Percentiles rank a stretch among this genome's conserved stretches.
Conservation (phyloP, 2,329 filamentous ascomycete genomes). For the Ophiognomonia clavigignenti-juglandacearum region DNA sequence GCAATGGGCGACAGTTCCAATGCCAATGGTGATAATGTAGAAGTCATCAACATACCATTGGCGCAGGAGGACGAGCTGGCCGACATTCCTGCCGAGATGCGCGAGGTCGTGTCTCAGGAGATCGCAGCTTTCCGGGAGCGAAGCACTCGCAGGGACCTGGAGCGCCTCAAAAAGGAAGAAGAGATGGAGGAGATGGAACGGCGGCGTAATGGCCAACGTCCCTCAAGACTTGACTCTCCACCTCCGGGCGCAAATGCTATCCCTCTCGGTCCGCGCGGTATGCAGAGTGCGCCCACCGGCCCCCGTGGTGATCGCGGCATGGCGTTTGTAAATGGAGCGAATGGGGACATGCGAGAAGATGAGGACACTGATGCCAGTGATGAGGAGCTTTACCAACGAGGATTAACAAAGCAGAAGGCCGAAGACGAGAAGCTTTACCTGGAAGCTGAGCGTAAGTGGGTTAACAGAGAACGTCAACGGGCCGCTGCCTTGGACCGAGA, state of each 20-base stretch:
- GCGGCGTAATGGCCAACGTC: constrained; percentile 61
- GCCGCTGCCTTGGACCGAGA: constrained; percentile 84
- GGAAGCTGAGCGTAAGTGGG: constrained; percentile 85
- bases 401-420: constrained; percentile 63
- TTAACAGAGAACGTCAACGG: constrained; percentile 79
- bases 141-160: constrained; percentile 81
- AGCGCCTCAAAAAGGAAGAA: constrained; percentile 82
- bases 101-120: constrained; percentile 88
- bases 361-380: constrained; percentile 87
- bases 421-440: constrained; percentile 78
- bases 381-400: constrained; percentile 72
- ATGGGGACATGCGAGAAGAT: constrained; percentile 65
- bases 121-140: constrained; percentile 92
- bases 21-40: constrained; percentile 51
- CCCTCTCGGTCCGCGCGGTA: constrained; percentile 67
- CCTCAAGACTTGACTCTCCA: constrained; percentile 68
- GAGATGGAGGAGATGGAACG: constrained; percentile 86
- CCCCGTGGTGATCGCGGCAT: constrained; percentile 51
- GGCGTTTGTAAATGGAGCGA: constrained; percentile 77
- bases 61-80: constrained; percentile 87
- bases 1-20: constrained; percentile 62
- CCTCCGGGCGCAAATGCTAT: constrained; percentile 67
- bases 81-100: constrained; percentile 94
- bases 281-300: constrained; percentile 70
- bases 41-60: constrained; percentile 86